phyloP scores from a whole-genome alignment of 306 rosid species.

The Abrus pulchellus region DNA sequence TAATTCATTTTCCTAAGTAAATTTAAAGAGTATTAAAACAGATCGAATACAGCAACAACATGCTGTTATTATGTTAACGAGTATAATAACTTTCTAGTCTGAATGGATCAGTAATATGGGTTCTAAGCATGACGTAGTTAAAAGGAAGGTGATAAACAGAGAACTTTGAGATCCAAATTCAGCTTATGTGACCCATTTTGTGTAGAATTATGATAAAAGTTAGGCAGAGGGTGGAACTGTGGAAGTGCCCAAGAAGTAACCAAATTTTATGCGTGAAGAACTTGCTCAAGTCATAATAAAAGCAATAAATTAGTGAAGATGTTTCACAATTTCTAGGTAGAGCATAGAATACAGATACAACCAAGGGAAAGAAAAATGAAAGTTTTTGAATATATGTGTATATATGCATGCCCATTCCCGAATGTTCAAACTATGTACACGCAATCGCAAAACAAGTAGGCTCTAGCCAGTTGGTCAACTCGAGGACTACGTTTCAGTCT shows the following conservation, averaged over 20 bases:
- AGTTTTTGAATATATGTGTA: too few relatives aligned
- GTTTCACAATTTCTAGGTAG: background rate
- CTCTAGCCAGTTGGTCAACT: too few relatives aligned
- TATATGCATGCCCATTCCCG: too few relatives aligned
- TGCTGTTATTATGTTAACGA: background rate
- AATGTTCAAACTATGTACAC: background rate
- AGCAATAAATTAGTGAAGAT: background rate
- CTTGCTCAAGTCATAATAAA: background rate
- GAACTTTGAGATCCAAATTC: background rate
- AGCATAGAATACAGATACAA: background rate
- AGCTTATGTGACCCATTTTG: background rate
- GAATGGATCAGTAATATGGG: background rate
- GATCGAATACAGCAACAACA: background rate
- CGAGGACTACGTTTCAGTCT: too few relatives aligned
- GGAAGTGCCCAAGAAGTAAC: background rate
- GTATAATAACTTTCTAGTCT: background rate
- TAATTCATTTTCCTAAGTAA: background rate
- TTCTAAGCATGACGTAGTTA: background rate
- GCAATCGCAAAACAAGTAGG: too few relatives aligned
- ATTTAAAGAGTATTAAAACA: background rate
- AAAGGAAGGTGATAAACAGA: background rate
- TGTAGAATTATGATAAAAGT: background rate
- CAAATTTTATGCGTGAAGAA: background rate
- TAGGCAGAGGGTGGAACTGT: background rate
- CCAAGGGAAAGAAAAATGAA: background rate